Percentiles rank a stretch among this genome's conserved stretches.
phyloP scores from a whole-genome alignment of 2,329 filamentous ascomycete species.

The Penicillium sp. region DNA sequence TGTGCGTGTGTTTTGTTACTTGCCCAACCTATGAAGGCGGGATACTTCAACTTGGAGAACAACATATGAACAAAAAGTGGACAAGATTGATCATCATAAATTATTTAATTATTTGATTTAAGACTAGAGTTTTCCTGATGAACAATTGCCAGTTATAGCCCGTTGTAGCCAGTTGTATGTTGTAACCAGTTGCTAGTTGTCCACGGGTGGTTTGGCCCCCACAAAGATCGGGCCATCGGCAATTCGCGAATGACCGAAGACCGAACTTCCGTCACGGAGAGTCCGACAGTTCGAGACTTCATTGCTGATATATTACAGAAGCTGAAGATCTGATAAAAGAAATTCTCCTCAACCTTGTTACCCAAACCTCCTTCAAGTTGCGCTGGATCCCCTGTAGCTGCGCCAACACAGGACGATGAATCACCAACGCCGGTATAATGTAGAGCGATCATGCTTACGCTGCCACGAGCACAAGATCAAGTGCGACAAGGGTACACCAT shows the following conservation, averaged over 20 bases:
- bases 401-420: constrained; percentile 5
- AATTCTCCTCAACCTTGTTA: background rate
- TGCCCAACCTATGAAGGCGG: background rate
- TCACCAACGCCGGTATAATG: constrained; percentile 23
- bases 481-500: constrained; percentile 27
- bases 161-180: no score
- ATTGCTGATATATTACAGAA: background rate
- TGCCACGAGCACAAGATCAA: constrained; percentile 32
- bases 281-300: background rate
- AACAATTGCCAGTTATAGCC: background rate
- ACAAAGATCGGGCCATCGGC: background rate
- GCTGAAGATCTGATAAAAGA: background rate
- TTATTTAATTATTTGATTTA: background rate
- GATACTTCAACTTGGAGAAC: background rate
- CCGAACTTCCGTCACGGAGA: background rate
- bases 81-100: background rate
- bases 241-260: background rate
- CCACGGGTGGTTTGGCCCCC: background rate
- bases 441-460: constrained; percentile 30
- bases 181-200: no score
- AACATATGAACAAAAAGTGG: background rate
- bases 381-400: background rate
- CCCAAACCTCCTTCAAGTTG: background rate
- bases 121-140: background rate
- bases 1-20: background rate